Evolutionary conservation across 2,329 filamentous ascomycete species (phyloP), one percentile per base, ranked within the genome.

Genomic region (Penicillium vulpinum): DNA sequence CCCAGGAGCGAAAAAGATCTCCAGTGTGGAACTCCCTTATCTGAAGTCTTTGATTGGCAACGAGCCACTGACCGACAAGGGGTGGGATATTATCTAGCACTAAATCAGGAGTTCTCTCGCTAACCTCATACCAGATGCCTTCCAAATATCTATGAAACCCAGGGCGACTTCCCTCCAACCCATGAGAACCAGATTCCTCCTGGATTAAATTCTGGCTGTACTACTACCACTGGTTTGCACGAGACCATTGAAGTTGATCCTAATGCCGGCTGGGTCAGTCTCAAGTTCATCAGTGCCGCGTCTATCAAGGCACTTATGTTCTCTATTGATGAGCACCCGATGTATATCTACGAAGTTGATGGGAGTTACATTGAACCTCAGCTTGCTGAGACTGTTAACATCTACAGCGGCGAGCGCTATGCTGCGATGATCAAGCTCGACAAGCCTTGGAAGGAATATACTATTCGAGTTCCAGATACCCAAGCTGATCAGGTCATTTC

Each of bases 401-500:
- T 77, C 18, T 68, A 60, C 55, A 72, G 69, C 33, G 78, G 78
- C 11, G 71, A 77, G 48, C 73, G 78, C 9, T 73, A 75, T 45
- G 73, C 76, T 0, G 73, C 71, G 15, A 67, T 80, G 49, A 64
- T 80, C n/a, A 75, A 76, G 54, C 71, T 79, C 4, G 70, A 77
- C 62, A 71, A 78, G 43, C 48, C 65, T 51, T 45, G 62, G 5
- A 70, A 66, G 10, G 64, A 74, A 46, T 79, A 80, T 63, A 74
- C 70, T 0, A 75, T 80, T 31, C 82, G 85, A 3, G 73, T 82
- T 29, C 77, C 81, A 26, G 78, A 80, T 22, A 70, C 73, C 10
- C 74, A 73, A 39, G 72, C 77, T 2, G 77, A 80, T 10, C 84
- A 87, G 67, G 75, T 85, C 41, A 73, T 87, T 29, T 73, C 75